phyloP scores from a whole-genome alignment of 768 basidiomycete genomes.

The Lactifluus pinguis region DNA sequence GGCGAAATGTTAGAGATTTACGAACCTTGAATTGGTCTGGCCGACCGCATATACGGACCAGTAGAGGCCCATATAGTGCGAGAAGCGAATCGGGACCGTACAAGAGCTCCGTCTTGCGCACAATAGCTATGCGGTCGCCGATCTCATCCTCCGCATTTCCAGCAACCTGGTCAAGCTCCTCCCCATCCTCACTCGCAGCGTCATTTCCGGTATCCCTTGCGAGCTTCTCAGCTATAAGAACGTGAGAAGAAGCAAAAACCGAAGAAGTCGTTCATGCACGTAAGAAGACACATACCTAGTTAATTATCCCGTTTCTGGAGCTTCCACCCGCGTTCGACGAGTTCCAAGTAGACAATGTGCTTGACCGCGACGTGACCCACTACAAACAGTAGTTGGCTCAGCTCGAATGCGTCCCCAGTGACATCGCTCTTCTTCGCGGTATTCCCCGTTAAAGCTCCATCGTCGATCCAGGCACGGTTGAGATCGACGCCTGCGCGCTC shows the following conservation, averaged over 20 bases:
- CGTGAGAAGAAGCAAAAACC: not conserved
- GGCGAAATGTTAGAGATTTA: not conserved
- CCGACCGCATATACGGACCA: conserved; percentile 83
- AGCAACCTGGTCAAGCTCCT: conserved; percentile 94
- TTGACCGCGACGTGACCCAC: conserved; percentile 97
- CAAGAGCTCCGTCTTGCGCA: conserved; percentile 82
- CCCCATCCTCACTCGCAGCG: conserved; percentile 44
- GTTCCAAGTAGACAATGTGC: conserved; percentile 91
- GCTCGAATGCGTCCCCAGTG: conserved; percentile 72
- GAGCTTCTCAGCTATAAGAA: conserved; percentile 48
- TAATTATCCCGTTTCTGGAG: conserved; percentile 78
- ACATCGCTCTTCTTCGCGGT: conserved; percentile 32
- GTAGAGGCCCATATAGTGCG: conserved; percentile 79
- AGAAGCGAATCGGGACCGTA: conserved; percentile 77
- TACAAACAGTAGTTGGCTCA: conserved; percentile 90
- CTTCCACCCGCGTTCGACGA: conserved; percentile 95
- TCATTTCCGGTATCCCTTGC: conserved; percentile 31
- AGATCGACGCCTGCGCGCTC: conserved; percentile 11
- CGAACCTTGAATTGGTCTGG: conserved; percentile 84
- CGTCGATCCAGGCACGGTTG: conserved; percentile 14
- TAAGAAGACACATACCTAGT: conserved; percentile 27
- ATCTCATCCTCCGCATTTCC: conserved; percentile 99
- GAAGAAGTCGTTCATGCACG: not conserved
- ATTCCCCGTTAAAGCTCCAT: not conserved
- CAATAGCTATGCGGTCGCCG: conserved; percentile 20